Evolutionary conservation across 1,284 basidiomycete species (phyloP), one percentile per base, ranked within the genome.

Genomic region (Leucoagaricus sp.): DNA sequence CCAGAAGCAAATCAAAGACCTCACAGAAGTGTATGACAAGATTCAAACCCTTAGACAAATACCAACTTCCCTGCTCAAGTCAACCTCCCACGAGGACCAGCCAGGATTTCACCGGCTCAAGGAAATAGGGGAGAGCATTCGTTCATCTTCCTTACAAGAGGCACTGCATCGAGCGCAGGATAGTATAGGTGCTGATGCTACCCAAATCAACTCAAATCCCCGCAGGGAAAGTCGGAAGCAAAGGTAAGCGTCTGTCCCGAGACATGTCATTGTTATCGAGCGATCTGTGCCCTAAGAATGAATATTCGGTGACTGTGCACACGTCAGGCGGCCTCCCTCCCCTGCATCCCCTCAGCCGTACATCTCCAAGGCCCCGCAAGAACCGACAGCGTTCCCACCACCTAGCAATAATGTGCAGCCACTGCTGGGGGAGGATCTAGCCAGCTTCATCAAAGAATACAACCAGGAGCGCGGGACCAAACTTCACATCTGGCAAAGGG

Each of bases 321-420:
- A 42, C 15, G 53, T 3, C 53, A 87, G 84, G 62, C 76, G 79
- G 8, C 75, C 76, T 2, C 76, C 75, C n/a, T 80, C 81, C 3
- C 84, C 84, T 6, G 80, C 78, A 26, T 86, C 85, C 2, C 83
- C 86, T 5, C 79, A 81, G 55, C 81, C 83, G 0, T 85, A 83
- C 60, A 70, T 80, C 28, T 72, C 75, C 2, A 72, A 74, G 57
- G 77, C 72, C 59, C 71, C 55, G 64, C 42, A 69, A 40, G 66
- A 69, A 23, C 69, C 67, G 33, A 70, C 72, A 8, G 61, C 80
- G 21, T 83, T 85, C 49, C 78, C 79, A n/a, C 60, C 67, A 4
- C 44, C 61, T 1, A 73, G 74, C 33, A 68, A 69, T 8, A 73
- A 71, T 13, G 63, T 63, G n/a, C 61, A 65, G 0, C 64, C 75